Evolutionary conservation across 73 alveolate genomes (phyloP).

Genomic region (Paramecium caudatum): DNA sequence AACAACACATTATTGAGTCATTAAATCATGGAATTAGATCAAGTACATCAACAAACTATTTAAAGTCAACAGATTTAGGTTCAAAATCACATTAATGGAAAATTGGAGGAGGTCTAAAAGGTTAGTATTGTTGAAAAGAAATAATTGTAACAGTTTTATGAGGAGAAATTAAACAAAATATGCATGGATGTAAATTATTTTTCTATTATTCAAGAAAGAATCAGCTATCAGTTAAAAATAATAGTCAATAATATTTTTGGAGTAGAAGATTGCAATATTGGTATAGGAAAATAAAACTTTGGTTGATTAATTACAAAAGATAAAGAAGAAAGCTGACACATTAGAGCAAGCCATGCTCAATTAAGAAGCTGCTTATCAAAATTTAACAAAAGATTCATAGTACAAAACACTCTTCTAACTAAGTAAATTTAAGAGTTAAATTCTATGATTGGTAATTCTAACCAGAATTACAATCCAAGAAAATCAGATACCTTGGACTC

Average conservation of each 20-base stretch:
- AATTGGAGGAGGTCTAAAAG: conserved; percentile 28
- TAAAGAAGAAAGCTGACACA: not conserved
- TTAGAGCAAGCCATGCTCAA: not conserved
- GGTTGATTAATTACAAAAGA: not conserved
- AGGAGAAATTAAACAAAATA: not conserved
- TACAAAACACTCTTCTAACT: not conserved
- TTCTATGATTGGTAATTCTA: conserved; percentile 29
- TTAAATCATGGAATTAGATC: conserved; percentile 16
- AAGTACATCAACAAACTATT: not conserved
- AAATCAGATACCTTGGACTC: not conserved
- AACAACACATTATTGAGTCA: not conserved
- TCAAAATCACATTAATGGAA: not conserved
- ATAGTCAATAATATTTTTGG: not conserved
- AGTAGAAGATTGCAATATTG: conserved; percentile 1
- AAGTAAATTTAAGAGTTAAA: conserved; percentile 50
- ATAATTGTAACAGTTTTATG: not conserved
- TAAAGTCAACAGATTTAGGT: not conserved
- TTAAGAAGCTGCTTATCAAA: not conserved
- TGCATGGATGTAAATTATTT: not conserved
- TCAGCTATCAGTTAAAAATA: not conserved
- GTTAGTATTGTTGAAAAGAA: not conserved
- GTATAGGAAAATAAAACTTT: not conserved
- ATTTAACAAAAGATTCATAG: conserved; percentile 38
- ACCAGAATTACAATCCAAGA: not conserved
- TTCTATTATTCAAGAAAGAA: not conserved